Base-by-base conservation (phyloP, 2,329 filamentous ascomycete species). In the Monosporascus sp. region DNA sequence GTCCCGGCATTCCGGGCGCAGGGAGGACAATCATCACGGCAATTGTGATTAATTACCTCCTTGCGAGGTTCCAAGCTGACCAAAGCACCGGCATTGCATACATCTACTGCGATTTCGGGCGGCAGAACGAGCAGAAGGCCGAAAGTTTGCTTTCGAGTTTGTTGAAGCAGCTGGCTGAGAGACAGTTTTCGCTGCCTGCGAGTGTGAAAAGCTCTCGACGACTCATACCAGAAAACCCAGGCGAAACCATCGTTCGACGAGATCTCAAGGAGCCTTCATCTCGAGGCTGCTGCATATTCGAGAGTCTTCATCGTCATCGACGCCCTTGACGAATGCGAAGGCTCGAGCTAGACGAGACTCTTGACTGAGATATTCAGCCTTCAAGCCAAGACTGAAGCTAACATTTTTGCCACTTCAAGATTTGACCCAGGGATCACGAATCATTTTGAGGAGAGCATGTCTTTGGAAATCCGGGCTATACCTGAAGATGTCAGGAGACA, bases 1-100 rank as follows among this genome's bases (percentile, higher is more conserved):
- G 75, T 55, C 70, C 69, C 3, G 76, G 76, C 0, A 75, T 76
- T 16, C 76, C 76, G 1, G 76, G 77, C 7, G 73, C 75, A 0
- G 76, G 77, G 0, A 81, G 80, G 60, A 80, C 76, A 0, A 74
- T 77, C 6, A 52, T 77, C 1, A 62, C 73, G 0, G 69, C 75
- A 0, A 69, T 73, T 16, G 68, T 76, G 0, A 56, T 80, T 0
- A 64, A 80, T 3, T 22, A 78, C 16, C 64, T 81, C 1, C 19
- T n/a, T 36, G 5, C 55, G 0, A 43, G 40, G 2, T 69, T 66
- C 34, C 14, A n/a, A 4, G 26, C 7, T 11, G 43, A 56, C 8
- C 19, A 8, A 27, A 22, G 44, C 7, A 19, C 45, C 17, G 52
- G 69, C 0, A 62, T 81, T 17, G 73, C 70, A 0, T 81, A 74